Conservation (phyloP, 352 stramenopile species). For the Lagenidium sp. region DNA sequence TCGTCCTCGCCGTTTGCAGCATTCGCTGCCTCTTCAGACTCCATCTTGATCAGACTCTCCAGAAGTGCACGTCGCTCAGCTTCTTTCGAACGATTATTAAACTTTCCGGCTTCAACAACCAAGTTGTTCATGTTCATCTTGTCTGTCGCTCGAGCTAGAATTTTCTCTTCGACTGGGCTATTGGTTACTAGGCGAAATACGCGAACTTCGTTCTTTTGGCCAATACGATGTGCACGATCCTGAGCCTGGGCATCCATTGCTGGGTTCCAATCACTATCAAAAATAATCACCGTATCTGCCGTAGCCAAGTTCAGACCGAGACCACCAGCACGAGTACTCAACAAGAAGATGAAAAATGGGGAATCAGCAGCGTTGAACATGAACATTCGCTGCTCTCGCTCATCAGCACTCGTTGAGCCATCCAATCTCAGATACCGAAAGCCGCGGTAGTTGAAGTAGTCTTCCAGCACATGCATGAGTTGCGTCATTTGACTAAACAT, state of each 20-base stretch:
- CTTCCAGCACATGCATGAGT: slow-evolving; percentile 86
- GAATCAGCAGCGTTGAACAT: slow-evolving; percentile 93
- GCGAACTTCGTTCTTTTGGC: slow-evolving; percentile 87
- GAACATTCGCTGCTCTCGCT: slow-evolving; percentile 97
- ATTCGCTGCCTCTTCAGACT: slow-evolving; percentile 73
- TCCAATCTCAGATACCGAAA: slow-evolving; percentile 96
- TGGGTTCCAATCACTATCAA: slow-evolving; percentile 99
- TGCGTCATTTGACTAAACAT: slow-evolving; percentile 91
- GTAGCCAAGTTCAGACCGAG: slow-evolving; percentile 97
- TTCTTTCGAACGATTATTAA: slow-evolving; percentile 85
- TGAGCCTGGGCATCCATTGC: slow-evolving; percentile 91
- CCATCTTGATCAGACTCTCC: slow-evolving; percentile 85
- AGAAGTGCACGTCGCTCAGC: slow-evolving; percentile 76
- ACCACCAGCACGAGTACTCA: slow-evolving; percentile 96
- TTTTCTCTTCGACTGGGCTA: slow-evolving; percentile 84
- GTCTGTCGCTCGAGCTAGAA: slow-evolving; percentile 75
- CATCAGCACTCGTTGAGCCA: slow-evolving; percentile 93
- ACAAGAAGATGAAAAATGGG: slow-evolving; percentile 93
- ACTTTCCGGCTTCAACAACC: slow-evolving; percentile 84
- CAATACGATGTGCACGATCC: slow-evolving; percentile 89
- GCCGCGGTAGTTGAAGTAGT: slow-evolving; percentile 85
- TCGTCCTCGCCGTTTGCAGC: slow-evolving; percentile 56
- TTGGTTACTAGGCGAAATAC: slow-evolving; percentile 84
- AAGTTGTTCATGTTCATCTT: slow-evolving; percentile 92
- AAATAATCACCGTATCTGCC: slow-evolving; percentile 99